A percentile compares a stretch with the other conserved stretches of the same genome.
phyloP scores from a whole-genome alignment of 2,329 filamentous ascomycete genomes.

The Dactylonectria estremocensis region DNA sequence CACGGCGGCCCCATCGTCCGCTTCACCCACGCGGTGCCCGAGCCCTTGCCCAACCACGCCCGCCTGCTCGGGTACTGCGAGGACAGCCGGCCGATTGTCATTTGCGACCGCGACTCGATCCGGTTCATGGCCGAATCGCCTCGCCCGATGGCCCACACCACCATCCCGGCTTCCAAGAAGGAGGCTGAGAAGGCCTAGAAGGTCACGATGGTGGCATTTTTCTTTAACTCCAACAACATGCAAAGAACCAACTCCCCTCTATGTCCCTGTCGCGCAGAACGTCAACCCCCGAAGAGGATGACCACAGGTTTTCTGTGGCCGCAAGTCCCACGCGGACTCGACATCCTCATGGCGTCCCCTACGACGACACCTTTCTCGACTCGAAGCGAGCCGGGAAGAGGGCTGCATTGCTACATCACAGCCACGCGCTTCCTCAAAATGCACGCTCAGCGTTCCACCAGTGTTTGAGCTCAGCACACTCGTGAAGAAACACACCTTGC shows the following conservation, averaged over 20 bases:
- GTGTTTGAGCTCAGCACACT: neutral
- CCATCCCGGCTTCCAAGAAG: conserved; percentile 33
- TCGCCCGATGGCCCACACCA: conserved; percentile 19
- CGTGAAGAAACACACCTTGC: neutral
- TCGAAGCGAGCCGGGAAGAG: neutral
- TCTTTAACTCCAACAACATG: neutral
- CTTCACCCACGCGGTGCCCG: conserved; percentile 55
- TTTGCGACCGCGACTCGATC: conserved; percentile 55
- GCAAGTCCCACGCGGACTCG: neutral
- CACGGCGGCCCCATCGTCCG: conserved; percentile 64
- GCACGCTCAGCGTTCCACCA: neutral
- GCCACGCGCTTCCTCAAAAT: neutral
- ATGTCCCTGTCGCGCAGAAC: neutral
- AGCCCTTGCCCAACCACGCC: conserved; percentile 51
- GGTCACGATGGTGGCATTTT: neutral
- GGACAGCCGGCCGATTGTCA: conserved; percentile 56
- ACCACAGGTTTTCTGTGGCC: neutral
- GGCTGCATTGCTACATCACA: neutral
- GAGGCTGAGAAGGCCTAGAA: conserved; percentile 10
- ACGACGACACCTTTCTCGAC: neutral
- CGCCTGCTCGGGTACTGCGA: conserved; percentile 56
- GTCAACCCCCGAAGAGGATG: neutral
- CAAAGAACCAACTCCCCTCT: neutral
- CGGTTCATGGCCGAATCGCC: conserved; percentile 50
- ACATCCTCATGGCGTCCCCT: neutral